phyloP scores from a whole-genome alignment of 257 asterid species.

The Thymus mandschuricus region DNA sequence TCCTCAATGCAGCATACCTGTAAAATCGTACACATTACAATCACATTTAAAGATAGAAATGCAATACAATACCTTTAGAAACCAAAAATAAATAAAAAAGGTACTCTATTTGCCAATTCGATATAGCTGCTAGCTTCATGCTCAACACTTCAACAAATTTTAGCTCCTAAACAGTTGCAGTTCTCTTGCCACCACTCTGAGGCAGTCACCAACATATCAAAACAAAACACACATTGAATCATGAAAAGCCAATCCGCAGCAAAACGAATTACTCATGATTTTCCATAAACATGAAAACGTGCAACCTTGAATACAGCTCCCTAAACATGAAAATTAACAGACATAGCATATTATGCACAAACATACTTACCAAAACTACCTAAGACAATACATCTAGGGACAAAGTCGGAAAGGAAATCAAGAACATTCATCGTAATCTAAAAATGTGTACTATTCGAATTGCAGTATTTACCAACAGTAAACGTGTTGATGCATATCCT shows the following conservation, averaged over 20 bases:
- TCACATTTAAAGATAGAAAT: slow-evolving; percentile 1
- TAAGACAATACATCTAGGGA: background rate
- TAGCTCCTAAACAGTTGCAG: slow-evolving; percentile 15
- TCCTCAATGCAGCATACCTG: slow-evolving; percentile 91
- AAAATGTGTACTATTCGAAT: background rate
- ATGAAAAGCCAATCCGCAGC: background rate
- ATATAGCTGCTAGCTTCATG: slow-evolving; percentile 8
- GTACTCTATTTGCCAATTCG: background rate
- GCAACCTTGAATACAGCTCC: background rate
- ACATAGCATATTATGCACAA: background rate
- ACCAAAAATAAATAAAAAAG: background rate
- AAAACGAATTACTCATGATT: background rate
- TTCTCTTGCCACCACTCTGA: slow-evolving; percentile 11
- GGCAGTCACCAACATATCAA: background rate
- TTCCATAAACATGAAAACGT: background rate
- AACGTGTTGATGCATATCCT: background rate
- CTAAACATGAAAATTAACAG: background rate
- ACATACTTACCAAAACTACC: slow-evolving; percentile 3
- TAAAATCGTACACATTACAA: background rate
- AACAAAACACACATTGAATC: background rate
- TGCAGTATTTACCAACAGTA: background rate
- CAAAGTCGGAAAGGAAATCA: slow-evolving; percentile 18
- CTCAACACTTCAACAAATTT: slow-evolving; percentile 1
- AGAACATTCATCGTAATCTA: background rate
- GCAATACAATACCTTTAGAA: background rate